Evolutionary conservation across 441 rosid species (phyloP).

Genomic region (Populus hybrid): DNA sequence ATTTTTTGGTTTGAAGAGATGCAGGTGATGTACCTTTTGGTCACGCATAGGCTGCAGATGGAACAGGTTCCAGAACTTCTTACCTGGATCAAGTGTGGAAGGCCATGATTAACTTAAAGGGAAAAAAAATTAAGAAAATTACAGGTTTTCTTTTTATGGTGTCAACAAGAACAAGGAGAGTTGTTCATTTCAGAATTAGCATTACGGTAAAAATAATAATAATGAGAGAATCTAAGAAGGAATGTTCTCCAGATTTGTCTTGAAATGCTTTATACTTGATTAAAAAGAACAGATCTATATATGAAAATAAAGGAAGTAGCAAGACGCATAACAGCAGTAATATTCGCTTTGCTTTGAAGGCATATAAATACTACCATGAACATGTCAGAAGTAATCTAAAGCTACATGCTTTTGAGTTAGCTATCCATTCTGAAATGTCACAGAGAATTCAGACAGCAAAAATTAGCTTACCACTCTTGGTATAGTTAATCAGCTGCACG

Average conservation of each 20-base stretch:
- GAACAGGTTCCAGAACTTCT: conserved; percentile 97
- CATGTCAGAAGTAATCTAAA: not conserved
- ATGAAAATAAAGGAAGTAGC: no score
- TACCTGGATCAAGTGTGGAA: conserved; percentile 46
- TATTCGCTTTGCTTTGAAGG: no score
- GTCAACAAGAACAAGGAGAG: no score
- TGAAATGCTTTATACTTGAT: not conserved
- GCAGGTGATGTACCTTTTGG: conserved; percentile 63
- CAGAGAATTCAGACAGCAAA: not conserved
- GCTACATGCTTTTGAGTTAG: not conserved
- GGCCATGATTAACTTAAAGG: conserved; percentile 1
- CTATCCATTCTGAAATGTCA: not conserved
- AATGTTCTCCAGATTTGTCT: not conserved
- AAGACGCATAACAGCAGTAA: no score
- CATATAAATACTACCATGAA: not conserved
- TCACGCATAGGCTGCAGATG: conserved; percentile 99
- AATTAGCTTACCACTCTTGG: conserved; percentile 71
- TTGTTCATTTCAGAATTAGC: no score
- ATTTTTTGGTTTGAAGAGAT: not conserved
- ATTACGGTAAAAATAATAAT: no score
- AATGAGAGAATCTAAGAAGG: not conserved
- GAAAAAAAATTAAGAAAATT: not conserved
- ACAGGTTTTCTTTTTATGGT: not conserved
- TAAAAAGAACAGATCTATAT: not conserved
- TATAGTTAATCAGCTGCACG: conserved; percentile 92